Evolutionary conservation across 148 eudicot genomes (phyloP).

Genomic region (Cornus suecica): DNA sequence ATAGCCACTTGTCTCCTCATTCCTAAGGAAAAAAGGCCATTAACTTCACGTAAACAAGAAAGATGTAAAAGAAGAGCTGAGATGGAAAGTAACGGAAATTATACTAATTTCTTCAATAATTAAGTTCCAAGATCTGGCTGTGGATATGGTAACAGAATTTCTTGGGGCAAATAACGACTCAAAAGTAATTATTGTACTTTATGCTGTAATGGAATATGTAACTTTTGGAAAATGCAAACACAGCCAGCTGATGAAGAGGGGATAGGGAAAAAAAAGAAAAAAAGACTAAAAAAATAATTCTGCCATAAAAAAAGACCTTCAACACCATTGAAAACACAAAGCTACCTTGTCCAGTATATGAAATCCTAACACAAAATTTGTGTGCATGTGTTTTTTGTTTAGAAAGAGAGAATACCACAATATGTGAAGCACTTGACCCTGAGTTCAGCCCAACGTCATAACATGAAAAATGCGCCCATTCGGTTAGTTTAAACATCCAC

Average conservation of each 20-base stretch:
- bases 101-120: background rate
- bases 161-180: background rate
- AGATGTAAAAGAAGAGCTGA: background rate
- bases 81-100: background rate
- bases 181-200: background rate
- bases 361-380: background rate
- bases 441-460: conserved; percentile 73
- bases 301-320: background rate
- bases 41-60: background rate
- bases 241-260: background rate
- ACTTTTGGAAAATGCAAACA: background rate
- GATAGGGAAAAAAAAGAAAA: background rate
- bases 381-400: no score
- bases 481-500: conserved; percentile 94
- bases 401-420: conserved; percentile 51
- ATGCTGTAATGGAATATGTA: background rate
- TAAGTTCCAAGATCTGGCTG: background rate
- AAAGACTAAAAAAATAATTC: background rate
- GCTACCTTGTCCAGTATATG: background rate
- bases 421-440: conserved; percentile 80
- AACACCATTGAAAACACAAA: background rate
- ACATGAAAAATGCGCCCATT: conserved; percentile 89
- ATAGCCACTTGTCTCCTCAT: no score
- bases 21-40: no score
- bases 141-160: background rate